Conservation (phyloP, 176 grass and related monocot species). For the Ensete ventricosum region DNA sequence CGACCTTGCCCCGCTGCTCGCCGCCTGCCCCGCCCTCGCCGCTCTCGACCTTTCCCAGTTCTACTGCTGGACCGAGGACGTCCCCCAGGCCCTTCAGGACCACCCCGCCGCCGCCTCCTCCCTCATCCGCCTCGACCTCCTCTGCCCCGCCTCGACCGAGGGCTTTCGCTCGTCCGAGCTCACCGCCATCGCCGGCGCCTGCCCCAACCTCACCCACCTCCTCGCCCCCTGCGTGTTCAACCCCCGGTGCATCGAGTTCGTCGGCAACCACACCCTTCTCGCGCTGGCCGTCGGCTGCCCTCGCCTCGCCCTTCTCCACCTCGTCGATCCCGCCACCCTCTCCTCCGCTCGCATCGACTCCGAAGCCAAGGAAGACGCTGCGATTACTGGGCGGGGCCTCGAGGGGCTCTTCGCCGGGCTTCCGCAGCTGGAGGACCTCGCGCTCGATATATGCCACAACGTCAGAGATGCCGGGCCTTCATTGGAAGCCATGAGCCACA, state of each 20-base stretch:
- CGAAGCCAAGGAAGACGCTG: constrained; percentile 34
- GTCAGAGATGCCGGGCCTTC: constrained; percentile 47
- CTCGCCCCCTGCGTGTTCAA: constrained; percentile 74
- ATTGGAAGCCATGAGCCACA: constrained; percentile 51
- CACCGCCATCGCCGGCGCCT: constrained; percentile 34
- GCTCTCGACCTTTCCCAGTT: constrained; percentile 79
- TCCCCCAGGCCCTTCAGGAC: constrained; percentile 39
- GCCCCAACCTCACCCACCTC: constrained; percentile 52
- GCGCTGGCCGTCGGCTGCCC: constrained; percentile 47
- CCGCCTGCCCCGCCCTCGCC: constrained; percentile 28
- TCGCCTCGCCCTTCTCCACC: constrained; percentile 44
- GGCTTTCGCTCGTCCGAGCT: constrained; percentile 73
- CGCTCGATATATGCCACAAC: constrained; percentile 63
- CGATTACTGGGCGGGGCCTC: constrained; percentile 49
- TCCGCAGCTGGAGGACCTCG: constrained; percentile 54
- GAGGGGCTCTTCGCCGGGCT: constrained; percentile 55
- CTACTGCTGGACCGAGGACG: constrained; percentile 98
- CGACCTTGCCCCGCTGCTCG: constrained; percentile 69
- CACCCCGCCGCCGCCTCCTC: constrained; percentile 28
- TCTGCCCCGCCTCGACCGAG: constrained; percentile 63
- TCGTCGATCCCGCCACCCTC: constrained; percentile 54
- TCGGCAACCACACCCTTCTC: constrained; percentile 48
- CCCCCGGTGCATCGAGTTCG: constrained; percentile 58
- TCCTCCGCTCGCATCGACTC: constrained; percentile 14
- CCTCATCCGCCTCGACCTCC: constrained; percentile 65